phyloP scores from a whole-genome alignment of 805 yeast species.

The Candida odintsovae region DNA sequence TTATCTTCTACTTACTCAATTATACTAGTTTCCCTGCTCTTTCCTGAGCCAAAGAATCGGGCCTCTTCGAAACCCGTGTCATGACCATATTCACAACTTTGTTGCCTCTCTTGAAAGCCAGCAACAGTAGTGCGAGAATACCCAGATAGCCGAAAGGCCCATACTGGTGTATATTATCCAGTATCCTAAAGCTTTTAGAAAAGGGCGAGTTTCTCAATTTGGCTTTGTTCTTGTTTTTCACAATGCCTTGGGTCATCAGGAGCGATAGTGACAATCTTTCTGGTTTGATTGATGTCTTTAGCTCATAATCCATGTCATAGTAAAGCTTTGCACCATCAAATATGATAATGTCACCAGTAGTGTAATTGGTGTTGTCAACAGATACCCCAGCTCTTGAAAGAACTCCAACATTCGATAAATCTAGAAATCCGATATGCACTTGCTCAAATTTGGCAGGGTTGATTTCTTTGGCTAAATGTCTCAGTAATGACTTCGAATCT shows the following conservation, averaged over 20 bases:
- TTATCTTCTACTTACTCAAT: background rate
- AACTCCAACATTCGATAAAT: conserved; percentile 25
- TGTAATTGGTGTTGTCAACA: background rate
- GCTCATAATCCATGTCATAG: conserved; percentile 24
- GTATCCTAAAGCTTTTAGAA: conserved; percentile 29
- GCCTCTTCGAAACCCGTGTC: background rate
- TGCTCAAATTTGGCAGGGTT: conserved; percentile 38
- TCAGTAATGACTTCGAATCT: conserved; percentile 31
- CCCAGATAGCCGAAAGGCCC: conserved; percentile 38
- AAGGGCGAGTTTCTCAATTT: conserved; percentile 41
- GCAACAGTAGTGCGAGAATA: background rate
- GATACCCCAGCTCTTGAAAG: conserved; percentile 1
- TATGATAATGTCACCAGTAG: conserved; percentile 52
- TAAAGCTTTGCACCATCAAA: conserved; percentile 36
- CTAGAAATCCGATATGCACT: conserved; percentile 44
- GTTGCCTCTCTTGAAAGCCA: background rate
- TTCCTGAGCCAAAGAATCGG: background rate
- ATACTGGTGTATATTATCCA: conserved; percentile 39
- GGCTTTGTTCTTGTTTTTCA: conserved; percentile 10
- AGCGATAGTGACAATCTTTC: conserved; percentile 10
- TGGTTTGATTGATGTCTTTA: conserved; percentile 2
- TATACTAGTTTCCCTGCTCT: background rate
- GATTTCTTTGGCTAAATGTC: conserved; percentile 43
- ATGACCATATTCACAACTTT: background rate
- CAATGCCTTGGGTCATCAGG: conserved; percentile 6